Evolutionary conservation across 371 early-diverging fungal genomes (phyloP).

Genomic region (Entomophthora muscae): DNA sequence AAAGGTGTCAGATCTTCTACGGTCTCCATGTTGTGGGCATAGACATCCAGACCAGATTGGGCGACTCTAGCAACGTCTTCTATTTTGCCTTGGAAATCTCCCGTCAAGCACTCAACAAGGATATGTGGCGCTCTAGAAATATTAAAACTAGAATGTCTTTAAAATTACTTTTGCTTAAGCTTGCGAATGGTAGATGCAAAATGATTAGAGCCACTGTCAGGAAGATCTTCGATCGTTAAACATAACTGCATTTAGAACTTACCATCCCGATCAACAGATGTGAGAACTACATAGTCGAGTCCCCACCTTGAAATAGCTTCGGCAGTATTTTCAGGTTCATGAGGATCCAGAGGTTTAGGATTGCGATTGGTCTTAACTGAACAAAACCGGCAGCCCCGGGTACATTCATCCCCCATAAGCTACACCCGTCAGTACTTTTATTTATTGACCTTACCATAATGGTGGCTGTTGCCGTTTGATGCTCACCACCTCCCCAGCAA

Average conservation of each 20-base stretch:
- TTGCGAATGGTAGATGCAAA: conserved; percentile 81
- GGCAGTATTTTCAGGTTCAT: conserved; percentile 90
- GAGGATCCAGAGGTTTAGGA: conserved; percentile 76
- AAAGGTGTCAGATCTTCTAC: conserved; percentile 77
- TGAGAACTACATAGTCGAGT: conserved; percentile 90
- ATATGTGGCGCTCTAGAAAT: conserved; percentile 64
- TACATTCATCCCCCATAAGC: conserved; percentile 97
- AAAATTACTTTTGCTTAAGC: conserved; percentile 55
- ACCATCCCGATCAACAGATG: conserved; percentile 93
- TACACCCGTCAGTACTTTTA: conserved; percentile 9
- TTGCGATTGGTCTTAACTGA: conserved; percentile 87
- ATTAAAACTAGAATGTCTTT: neutral
- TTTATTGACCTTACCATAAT: conserved; percentile 52
- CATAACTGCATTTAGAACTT: conserved; percentile 7
- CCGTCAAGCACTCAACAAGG: conserved; percentile 89
- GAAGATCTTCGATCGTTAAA: conserved; percentile 34
- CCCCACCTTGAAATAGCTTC: conserved; percentile 93
- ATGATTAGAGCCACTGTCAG: conserved; percentile 86
- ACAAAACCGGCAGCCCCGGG: conserved; percentile 95
- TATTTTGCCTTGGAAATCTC: conserved; percentile 80
- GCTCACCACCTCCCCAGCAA: conserved; percentile 96
- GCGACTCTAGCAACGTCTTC: conserved; percentile 67
- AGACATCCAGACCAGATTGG: conserved; percentile 83
- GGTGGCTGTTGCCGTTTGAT: conserved; percentile 92
- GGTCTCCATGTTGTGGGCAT: conserved; percentile 97